Evolutionary conservation across 2,329 filamentous ascomycete genomes (phyloP), one percentile per base, ranked within the genome.

Genomic region (Cytospora leucostoma): DNA sequence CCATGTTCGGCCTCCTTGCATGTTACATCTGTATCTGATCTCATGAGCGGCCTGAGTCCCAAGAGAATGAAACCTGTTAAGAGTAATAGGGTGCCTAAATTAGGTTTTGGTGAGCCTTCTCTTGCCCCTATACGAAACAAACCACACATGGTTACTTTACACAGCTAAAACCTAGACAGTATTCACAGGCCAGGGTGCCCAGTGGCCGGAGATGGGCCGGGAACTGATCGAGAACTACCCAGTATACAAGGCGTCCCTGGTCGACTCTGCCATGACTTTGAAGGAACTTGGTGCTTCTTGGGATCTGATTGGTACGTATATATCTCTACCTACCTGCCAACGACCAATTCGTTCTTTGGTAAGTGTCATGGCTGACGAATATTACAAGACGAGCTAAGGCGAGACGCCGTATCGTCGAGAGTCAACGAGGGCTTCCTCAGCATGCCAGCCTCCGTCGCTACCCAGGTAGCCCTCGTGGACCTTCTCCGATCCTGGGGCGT

Each of bases 381-480:
- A 35, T 21, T 49, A 13, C 19, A 34, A 40, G 66, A 66, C 12
- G 66, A 67, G n/a, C 65, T 66, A 32, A 51, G 44, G 5, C 57
- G 70, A 3, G 65, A 70, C 34, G 63, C 64, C 3, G 40, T 52
- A 5, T 47, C 59, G 10, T 57, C 71, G 37, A 67, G 66, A 21
- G 74, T 77, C 44, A 68, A 74, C 8, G 49, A 73, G 3, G 56
- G 76, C 71, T 56, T 75, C 74, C n/a, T 75, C 71, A 8, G 55
- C 47, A 34, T 44, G 59, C 77, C 81, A 1, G 62, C 80, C 1
- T 82, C 77, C 51, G 82, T 79, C 0, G 80, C 80, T 0, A 27
- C 84, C 1, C 82, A 84, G 66, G 71, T 84, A 5, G 79, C 70
- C 2, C 65, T 82, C 2, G 75, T 75, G 4, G 69, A 79, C 7